phyloP scores from a whole-genome alignment of 371 early-diverging fungal species.

The Coemansia sp. region DNA sequence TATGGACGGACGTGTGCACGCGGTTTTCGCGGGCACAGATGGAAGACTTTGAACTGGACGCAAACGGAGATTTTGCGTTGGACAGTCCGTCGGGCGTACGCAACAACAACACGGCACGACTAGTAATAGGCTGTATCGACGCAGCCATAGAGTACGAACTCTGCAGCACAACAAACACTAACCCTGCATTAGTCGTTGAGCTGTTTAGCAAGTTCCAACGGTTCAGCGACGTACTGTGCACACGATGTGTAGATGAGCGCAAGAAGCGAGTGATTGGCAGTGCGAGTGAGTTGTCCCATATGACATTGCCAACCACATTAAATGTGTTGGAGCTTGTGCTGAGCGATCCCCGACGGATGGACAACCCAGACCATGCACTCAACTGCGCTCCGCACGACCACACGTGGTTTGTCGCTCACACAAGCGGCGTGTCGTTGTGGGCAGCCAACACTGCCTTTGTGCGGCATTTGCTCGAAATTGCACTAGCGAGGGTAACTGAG shows the following conservation, averaged over 20 bases:
- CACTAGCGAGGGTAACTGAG: conserved; percentile 16
- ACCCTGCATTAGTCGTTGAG: conserved; percentile 21
- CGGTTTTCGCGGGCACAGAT: conserved; percentile 30
- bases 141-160: conserved; percentile 20
- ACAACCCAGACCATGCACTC: conserved; percentile 9
- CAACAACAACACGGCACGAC: conserved; percentile 30
- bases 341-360: conserved; percentile 17
- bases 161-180: not conserved
- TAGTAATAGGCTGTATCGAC: conserved; percentile 42
- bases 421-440: conserved; percentile 17
- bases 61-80: conserved; percentile 34
- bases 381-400: not conserved
- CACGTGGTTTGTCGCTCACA: conserved; percentile 9
- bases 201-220: conserved; percentile 25
- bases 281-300: conserved; percentile 20
- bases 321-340: conserved; percentile 19
- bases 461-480: conserved; percentile 28
- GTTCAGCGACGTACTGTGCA: conserved; percentile 30
- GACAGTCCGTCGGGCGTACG: conserved; percentile 22
- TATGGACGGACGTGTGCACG: conserved; percentile 28
- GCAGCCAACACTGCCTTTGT: conserved; percentile 19
- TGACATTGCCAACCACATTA: conserved; percentile 15
- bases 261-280: conserved; percentile 13
- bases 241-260: conserved; percentile 37
- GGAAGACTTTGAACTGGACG: conserved; percentile 47